Percentiles rank a stretch among this genome's conserved stretches.
Evolutionary conservation across 2,329 filamentous ascomycete genomes (phyloP).

Genomic region (Microthyrium microscopicum): DNA sequence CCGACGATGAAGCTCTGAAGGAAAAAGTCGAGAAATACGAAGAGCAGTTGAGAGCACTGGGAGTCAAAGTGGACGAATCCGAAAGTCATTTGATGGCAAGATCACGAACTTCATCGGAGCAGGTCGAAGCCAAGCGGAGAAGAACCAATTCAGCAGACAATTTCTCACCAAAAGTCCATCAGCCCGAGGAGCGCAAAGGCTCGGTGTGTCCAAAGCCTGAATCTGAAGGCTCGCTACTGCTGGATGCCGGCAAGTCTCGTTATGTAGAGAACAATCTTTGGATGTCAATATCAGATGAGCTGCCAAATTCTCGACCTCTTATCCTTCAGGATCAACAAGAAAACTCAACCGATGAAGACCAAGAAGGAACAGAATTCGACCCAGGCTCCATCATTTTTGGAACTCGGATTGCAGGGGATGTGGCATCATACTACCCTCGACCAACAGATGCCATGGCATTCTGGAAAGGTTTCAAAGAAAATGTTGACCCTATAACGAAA

Average conservation of each 20-base stretch:
- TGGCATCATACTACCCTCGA: background rate
- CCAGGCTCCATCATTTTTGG: background rate
- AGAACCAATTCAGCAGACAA: too few relatives aligned
- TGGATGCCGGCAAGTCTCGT: slow-evolving; percentile 1
- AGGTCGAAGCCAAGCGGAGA: too few relatives aligned
- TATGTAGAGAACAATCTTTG: slow-evolving; percentile 3
- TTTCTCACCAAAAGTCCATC: too few relatives aligned
- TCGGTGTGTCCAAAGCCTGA: too few relatives aligned
- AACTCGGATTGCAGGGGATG: background rate
- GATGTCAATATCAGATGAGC: background rate
- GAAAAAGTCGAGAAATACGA: background rate
- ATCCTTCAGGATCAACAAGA: background rate
- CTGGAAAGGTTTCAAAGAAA: slow-evolving; percentile 2
- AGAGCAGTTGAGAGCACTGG: slow-evolving; percentile 1
- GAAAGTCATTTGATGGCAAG: too few relatives aligned
- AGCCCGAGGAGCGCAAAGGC: too few relatives aligned
- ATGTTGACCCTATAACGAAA: slow-evolving; percentile 6
- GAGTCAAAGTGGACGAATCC: too few relatives aligned
- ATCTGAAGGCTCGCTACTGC: background rate
- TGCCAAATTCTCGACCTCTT: background rate
- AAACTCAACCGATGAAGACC: background rate
- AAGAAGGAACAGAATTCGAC: background rate
- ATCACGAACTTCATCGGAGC: too few relatives aligned
- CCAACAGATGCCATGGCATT: background rate
- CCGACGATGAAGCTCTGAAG: background rate